These are phyloP conservation scores for Fonsecaea pugnacius DNA, from an alignment of 2,329 filamentous ascomycete species.

Conservation along the genomic window DNA sequence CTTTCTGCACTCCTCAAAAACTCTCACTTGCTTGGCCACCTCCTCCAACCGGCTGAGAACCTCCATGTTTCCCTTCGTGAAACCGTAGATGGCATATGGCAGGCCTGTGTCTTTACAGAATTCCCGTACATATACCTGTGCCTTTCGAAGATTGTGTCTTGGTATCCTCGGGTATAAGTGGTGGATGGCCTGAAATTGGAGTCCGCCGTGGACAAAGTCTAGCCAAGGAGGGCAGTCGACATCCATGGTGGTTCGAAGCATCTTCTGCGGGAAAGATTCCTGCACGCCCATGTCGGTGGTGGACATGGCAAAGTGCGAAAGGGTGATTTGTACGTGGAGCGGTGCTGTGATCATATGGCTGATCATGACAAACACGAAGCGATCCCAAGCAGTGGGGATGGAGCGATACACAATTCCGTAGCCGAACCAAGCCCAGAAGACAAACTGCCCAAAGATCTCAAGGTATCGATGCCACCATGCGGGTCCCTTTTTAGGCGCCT, in stretches of 20 bases:
- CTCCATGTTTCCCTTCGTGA: constrained; percentile 79
- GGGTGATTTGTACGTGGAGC: constrained; percentile 85
- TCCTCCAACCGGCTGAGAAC: constrained; percentile 78
- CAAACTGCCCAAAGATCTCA: constrained; percentile 74
- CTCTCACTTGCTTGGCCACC: constrained; percentile 76
- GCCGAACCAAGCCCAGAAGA: constrained; percentile 88
- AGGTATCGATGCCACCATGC: constrained; percentile 83
- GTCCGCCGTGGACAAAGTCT: constrained; percentile 84
- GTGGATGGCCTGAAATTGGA: constrained; percentile 89
- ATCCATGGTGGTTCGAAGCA: constrained; percentile 93
- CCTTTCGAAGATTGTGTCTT: constrained; percentile 76
- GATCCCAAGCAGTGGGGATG: constrained; percentile 70
- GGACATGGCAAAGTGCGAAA: constrained; percentile 93
- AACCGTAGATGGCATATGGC: constrained; percentile 83
- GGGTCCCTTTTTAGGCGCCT: constrained; percentile 73
- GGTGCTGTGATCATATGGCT: constrained; percentile 81
- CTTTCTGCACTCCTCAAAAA: constrained; percentile 75
- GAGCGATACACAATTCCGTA: constrained; percentile 76
- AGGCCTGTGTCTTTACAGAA: constrained; percentile 83
- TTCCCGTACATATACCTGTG: constrained; percentile 75
- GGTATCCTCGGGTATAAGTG: constrained; percentile 84
- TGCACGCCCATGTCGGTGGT: constrained; percentile 80
- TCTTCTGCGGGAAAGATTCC: constrained; percentile 87
- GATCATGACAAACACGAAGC: constrained; percentile 75
- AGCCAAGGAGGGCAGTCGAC: constrained; percentile 86